A percentile compares a stretch with the other conserved stretches of the same genome.
Evolutionary conservation across 2,329 filamentous ascomycete species (phyloP).

Genomic region (Sporothrix protearum): DNA sequence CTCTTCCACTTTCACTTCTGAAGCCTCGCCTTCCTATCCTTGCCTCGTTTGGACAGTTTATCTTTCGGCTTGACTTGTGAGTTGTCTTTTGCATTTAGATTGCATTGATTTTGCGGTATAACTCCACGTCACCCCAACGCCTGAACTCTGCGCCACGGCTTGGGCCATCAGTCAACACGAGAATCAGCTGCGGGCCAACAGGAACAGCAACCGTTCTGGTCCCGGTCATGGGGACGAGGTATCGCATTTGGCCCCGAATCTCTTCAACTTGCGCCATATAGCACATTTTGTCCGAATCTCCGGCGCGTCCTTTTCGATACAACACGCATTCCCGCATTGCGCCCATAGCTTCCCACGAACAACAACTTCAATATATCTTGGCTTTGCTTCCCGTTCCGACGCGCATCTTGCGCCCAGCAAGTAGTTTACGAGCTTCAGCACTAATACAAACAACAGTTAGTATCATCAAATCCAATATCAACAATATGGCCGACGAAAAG

Average conservation of each 20-base stretch:
- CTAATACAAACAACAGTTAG: neutral
- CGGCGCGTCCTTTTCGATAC: neutral
- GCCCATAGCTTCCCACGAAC: neutral
- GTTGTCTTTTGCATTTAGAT: conserved; percentile 8
- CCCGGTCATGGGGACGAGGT: neutral
- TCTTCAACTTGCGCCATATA: neutral
- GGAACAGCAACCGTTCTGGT: neutral
- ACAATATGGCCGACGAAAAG: conserved; percentile 26
- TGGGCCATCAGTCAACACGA: neutral
- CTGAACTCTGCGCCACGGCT: neutral
- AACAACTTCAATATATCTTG: neutral
- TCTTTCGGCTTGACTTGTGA: conserved; percentile 7
- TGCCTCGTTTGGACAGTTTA: neutral
- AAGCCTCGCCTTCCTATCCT: neutral
- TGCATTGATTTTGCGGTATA: neutral
- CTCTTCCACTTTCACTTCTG: neutral
- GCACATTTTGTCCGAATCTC: neutral
- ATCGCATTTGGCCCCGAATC: neutral
- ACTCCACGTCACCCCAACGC: neutral
- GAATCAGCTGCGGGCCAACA: neutral
- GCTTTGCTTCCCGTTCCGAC: neutral
- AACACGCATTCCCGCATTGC: neutral
- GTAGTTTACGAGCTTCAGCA: neutral
- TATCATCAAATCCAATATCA: neutral
- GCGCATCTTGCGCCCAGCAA: neutral